Base-by-base conservation (phyloP, 176 grass and related monocot species). In the Triticum timopheevii region DNA sequence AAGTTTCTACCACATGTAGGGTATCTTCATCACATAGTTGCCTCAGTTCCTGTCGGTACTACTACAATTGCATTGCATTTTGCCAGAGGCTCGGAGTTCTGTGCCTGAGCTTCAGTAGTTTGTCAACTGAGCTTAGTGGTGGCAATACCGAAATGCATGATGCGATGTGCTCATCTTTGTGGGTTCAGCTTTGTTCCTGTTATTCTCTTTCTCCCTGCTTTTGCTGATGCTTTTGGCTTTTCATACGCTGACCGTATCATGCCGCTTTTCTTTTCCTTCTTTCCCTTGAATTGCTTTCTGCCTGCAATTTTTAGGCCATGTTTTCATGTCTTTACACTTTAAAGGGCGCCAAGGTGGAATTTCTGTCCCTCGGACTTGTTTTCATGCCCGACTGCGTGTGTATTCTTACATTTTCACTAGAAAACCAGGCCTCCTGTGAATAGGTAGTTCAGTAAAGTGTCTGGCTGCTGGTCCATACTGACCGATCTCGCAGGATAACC, bases 211-310 rank as follows among this genome's bases (percentile, higher is more conserved):
- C 70, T 42, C 82, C 30, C 49, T 88, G 36, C 89, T 84, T 73
- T 74, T 91, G 80, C 23, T 70, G 82, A 63, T 88, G 81, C 89
- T 69, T 88, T 91, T 76, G 62, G 54, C 85, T 88, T 91, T 88
- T 91, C 50, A 38, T 76, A 42, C 22, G 85, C 77, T 91, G 89
- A 85, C 85, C 82, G 13, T 79, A 88, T 81, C 85, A 56, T 85
- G 80, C 69, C 38, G 19, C 85, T 24, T 42, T 67, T 67, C 6
- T 23, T 50, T 78, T 74, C 8, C 59, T 61, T 79, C 65, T 56
- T 80, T 40, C 59, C 77, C 50, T 81, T 91, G 69, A 69, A 62
- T 77, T 82, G 72, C 85, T 88, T 88, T 88, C 62, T 77, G 81
- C n/a, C 69, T 63, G 61, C n/a, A 30, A 69, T 88, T 76, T 80